Conservation (phyloP, 306 rosid species). For the Prinsepia uniflora region DNA sequence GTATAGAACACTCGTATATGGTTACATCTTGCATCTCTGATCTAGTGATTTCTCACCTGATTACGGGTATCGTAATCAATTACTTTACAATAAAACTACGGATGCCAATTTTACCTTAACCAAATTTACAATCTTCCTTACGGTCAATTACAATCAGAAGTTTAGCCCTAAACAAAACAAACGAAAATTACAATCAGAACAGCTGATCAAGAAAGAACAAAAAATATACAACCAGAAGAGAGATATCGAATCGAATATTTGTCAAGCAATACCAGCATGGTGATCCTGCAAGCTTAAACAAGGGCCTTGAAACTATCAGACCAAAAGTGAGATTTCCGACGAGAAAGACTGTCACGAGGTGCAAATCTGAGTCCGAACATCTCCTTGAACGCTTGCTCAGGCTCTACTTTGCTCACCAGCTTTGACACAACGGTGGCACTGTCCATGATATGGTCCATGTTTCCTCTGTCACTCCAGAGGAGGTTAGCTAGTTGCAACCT, state of each 20-base stretch:
- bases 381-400: constrained; percentile 83
- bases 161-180: not conserved
- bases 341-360: constrained; percentile 37
- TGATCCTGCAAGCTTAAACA: constrained; percentile 33
- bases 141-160: constrained; percentile 36
- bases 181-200: constrained; percentile 14
- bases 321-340: constrained; percentile 50
- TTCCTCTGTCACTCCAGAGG: constrained; percentile 56
- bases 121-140: constrained; percentile 36
- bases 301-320: constrained; percentile 39
- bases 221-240: constrained; percentile 20
- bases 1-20: constrained; percentile 7
- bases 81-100: constrained; percentile 20
- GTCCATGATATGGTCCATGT: constrained; percentile 58
- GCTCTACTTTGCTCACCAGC: constrained; percentile 68
- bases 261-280: constrained; percentile 1
- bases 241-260: not conserved
- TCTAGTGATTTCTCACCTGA: not conserved
- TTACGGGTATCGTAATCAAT: not conserved
- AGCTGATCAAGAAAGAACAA: not conserved
- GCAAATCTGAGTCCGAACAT: constrained; percentile 96
- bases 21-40: no score
- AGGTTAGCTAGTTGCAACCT: constrained; percentile 59
- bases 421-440: constrained; percentile 80
- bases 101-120: constrained; percentile 11